These are phyloP conservation scores for Stephanodiscus triporus DNA, from an alignment of 108 stramenopile genomes.

Conservation along the genomic window DNA sequence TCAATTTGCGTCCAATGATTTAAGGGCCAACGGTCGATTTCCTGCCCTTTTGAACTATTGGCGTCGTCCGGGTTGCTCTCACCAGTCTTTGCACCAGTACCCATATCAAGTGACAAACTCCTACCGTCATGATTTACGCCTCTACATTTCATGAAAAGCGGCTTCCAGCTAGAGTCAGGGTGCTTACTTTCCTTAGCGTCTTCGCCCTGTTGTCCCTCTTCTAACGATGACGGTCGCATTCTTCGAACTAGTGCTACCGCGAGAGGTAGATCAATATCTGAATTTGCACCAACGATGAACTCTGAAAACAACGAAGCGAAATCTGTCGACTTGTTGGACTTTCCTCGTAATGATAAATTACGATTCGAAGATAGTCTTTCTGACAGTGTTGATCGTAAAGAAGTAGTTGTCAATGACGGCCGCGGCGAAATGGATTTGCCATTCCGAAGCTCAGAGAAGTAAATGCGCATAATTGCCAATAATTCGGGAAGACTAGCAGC, in stretches of 20 bases:
- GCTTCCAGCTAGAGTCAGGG: constrained; percentile 18
- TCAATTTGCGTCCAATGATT: background rate
- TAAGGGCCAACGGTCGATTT: background rate
- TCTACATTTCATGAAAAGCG: constrained; percentile 33
- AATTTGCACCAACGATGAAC: constrained; percentile 8
- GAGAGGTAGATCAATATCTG: constrained; percentile 12
- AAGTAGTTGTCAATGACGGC: background rate
- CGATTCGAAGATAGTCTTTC: background rate
- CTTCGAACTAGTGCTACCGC: constrained; percentile 31
- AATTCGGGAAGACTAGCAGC: background rate
- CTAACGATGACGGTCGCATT: background rate
- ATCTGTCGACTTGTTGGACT: constrained; percentile 1
- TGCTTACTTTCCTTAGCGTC: background rate
- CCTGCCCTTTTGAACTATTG: too few species aligned
- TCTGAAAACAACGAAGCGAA: constrained; percentile 22
- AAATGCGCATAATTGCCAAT: constrained; percentile 14
- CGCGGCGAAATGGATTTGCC: background rate
- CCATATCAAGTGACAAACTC: background rate
- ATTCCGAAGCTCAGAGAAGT: background rate
- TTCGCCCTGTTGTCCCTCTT: background rate
- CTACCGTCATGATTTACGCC: background rate
- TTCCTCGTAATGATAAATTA: constrained; percentile 9
- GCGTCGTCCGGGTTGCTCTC: too few species aligned
- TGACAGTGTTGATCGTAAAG: background rate
- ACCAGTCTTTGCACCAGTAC: background rate